A percentile compares a stretch with the other conserved stretches of the same genome.
These are phyloP conservation scores for Coniophora puteana DNA, from an alignment of 1,284 basidiomycete species.

Conservation along the genomic window DNA sequence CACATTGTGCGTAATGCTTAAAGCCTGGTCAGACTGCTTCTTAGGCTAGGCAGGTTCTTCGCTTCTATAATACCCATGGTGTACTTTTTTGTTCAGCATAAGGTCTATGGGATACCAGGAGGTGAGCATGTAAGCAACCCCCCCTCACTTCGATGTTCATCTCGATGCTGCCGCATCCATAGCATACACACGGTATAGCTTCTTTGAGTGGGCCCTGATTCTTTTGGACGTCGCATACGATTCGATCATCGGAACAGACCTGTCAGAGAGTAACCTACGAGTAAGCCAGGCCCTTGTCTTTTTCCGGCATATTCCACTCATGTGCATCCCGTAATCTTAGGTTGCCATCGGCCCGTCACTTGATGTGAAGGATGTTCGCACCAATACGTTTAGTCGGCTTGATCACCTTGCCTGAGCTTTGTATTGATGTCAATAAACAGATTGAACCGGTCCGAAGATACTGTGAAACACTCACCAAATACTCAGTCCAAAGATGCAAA, in stretches of 20 bases:
- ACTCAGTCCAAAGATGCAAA: too few relatives aligned
- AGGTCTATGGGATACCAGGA: constrained; percentile 74
- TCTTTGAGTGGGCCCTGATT: constrained; percentile 88
- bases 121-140: constrained; percentile 39
- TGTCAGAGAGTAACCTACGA: constrained; percentile 50
- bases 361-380: constrained; percentile 14
- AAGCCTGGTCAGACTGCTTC: constrained; percentile 7
- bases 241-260: constrained; percentile 61
- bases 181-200: constrained; percentile 85
- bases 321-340: constrained; percentile 14
- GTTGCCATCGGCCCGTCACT: constrained; percentile 26
- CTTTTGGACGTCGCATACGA: constrained; percentile 79
- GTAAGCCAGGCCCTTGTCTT: constrained; percentile 26
- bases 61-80: constrained; percentile 67
- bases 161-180: constrained; percentile 7
- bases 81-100: constrained; percentile 85
- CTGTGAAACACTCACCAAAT: too few relatives aligned
- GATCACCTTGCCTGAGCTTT: constrained; percentile 17
- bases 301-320: neutral
- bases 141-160: constrained; percentile 4
- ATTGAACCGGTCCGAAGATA: too few relatives aligned
- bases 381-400: constrained; percentile 25
- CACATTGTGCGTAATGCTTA: constrained; percentile 35
- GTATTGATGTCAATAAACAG: constrained; percentile 7
- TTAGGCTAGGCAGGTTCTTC: constrained; percentile 55